Evolutionary conservation across 108 stramenopile genomes (phyloP), one percentile per base, ranked within the genome.

Genomic region (Schizochytrium sp.): DNA sequence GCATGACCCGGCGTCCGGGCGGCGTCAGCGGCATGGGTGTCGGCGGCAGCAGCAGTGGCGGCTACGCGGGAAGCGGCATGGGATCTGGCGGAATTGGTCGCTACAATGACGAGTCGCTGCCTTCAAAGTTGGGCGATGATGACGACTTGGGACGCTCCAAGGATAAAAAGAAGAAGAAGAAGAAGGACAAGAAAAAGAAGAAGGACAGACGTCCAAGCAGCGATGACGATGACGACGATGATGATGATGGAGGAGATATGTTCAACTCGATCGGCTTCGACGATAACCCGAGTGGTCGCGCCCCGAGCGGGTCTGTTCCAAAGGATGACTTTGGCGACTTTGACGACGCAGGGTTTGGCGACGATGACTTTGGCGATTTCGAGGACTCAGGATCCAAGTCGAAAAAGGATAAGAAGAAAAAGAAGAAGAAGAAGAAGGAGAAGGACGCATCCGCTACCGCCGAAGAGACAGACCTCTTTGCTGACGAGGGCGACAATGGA

Each of bases 251-350:
- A 8, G 63, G 25, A 12, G 63, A 69, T 18, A 69, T 69, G 63
- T 69, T 69, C 25, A 23, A 23, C 10, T 57, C 55, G 14, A 57
- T 57, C 3, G 34, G 63, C 8, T 69, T 69, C 63, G 63, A 69
- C 1, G 63, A 69, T 18, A 23, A 69, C 10, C 63, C 63, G 34
- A 69, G 63, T 1, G 63, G 63, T 18, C 63, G 63, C 41, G 63
- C 63, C 25, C 25, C 25, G 41, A 69, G 63, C 63, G 63, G 63
- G 41, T 69, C 63, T 6, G 63, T 69, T 12, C 63, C 63, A 14
- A 69, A 83, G 4, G 76, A 83, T 28, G 76, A 83, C 76, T 83
- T 83, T 53, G 76, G 76, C 48, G 76, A 83, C 76, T 83, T 83
- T 83, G 76, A 28, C 51, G 76, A 28, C 76, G 45, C 10, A 8